Evolutionary conservation across 2,329 filamentous ascomycete genomes (phyloP), one percentile per base, ranked within the genome.

Genomic region (Aspergillus calidoustus): DNA sequence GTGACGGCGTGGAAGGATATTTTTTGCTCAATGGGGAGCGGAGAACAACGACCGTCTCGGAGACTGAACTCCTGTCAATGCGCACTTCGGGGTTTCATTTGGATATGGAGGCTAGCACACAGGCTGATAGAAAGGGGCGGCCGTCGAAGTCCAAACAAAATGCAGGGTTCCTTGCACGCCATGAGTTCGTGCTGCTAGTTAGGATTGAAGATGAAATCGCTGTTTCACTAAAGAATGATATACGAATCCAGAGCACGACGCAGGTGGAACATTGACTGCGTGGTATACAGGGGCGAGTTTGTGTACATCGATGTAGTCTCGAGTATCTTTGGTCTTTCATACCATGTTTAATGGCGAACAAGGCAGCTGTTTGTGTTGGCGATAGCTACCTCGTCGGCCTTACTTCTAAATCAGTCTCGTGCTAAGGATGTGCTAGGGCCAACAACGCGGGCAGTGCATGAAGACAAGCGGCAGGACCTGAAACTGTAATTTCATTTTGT

Each of bases 21-120:
- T 13, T 38, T 28, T 41, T 22, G 57, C 57, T 49, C 6, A 30
- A 59, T 54, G 43, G 31, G 50, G 50, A 43, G 22, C 57, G 46
- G 59, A 31, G 34, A 38, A 49, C 30, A 48, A 47, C 31, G 53
- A 17, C 53, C 19, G 54, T 38, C 46, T 54, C 25, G 13, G 34
- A 50, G 4, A n/a, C 23, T n/a, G 13, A 44, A 50, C 5, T 28
- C 23, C 22, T 55, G 51, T 54, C 57, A 23, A 46, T 43, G 57
- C 31, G 57, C 44, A 43, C 19, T 17, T 28, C 41, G n/a, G 22
- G 7, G 51, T 60, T 54, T 59, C 57, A 59, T 52, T 25, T 43
- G 9, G 23, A 9, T 15, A 41, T 41, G 5, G 15, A 15, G 34
- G 11, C 34, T 41, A 41, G 34, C 11, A 15, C 5, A 15, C 15